These are phyloP conservation scores for Magnusiomyces magnusii DNA, from an alignment of 1,139 yeast genomes.

Conservation along the genomic window DNA sequence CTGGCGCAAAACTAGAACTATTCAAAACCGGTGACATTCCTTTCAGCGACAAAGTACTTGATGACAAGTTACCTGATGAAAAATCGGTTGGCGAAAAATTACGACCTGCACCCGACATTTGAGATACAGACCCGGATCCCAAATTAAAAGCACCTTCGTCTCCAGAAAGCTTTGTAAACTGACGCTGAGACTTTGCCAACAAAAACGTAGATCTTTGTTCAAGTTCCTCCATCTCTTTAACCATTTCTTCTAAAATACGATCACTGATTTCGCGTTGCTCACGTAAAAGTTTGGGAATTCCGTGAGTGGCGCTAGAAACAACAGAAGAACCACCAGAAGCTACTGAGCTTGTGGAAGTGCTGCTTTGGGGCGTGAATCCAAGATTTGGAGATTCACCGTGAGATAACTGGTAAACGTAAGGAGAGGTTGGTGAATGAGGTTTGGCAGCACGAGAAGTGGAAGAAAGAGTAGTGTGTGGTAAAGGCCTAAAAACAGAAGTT, in stretches of 20 bases:
- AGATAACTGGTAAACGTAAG: neutral
- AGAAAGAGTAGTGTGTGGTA: neutral
- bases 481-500: neutral
- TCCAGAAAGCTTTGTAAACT: neutral
- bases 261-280: constrained; percentile 22
- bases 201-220: constrained; percentile 24
- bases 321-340: constrained; percentile 1
- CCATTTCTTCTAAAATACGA: constrained; percentile 25
- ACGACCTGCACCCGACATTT: neutral
- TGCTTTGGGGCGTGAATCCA: neutral
- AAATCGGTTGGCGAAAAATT: neutral
- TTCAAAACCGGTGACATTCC: neutral
- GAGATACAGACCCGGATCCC: neutral
- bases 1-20: neutral
- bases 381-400: neutral
- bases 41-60: neutral
- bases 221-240: constrained; percentile 26
- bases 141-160: neutral
- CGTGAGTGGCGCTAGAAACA: neutral
- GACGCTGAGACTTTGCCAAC: constrained; percentile 13
- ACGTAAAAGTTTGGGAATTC: constrained; percentile 9
- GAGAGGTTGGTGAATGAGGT: neutral
- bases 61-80: neutral
- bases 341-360: neutral
- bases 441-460: neutral